These are phyloP conservation scores for Curvularia spicifera DNA, from an alignment of 2,329 filamentous ascomycete species.

Conservation along the genomic window DNA sequence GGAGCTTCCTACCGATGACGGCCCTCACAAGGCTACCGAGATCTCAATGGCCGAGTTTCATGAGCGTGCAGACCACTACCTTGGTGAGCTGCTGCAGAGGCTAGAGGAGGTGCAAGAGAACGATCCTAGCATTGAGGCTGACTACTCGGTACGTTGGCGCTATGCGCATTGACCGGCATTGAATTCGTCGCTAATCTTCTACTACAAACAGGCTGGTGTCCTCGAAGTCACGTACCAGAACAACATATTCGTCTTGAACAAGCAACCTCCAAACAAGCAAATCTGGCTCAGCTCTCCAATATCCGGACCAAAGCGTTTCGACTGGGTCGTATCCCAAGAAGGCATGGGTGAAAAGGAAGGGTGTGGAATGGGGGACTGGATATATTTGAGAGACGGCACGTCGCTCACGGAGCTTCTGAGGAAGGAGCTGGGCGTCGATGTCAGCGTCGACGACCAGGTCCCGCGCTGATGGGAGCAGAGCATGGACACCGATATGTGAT, in stretches of 20 bases:
- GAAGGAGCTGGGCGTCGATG: slow-evolving; percentile 74
- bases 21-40: slow-evolving; percentile 63
- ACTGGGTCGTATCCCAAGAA: slow-evolving; percentile 80
- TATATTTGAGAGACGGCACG: slow-evolving; percentile 84
- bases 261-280: slow-evolving; percentile 95
- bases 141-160: slow-evolving; percentile 74
- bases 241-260: slow-evolving; percentile 89
- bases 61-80: slow-evolving; percentile 75
- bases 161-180: not conserved
- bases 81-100: slow-evolving; percentile 64
- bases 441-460: slow-evolving; percentile 41
- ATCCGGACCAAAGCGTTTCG: slow-evolving; percentile 91
- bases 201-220: slow-evolving; percentile 74
- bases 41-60: slow-evolving; percentile 77
- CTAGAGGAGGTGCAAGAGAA: slow-evolving; percentile 79
- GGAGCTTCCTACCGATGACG: slow-evolving; percentile 44
- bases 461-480: slow-evolving; percentile 30
- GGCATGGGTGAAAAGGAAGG: slow-evolving; percentile 80
- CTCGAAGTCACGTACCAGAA: slow-evolving; percentile 76
- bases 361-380: slow-evolving; percentile 76
- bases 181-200: slow-evolving; percentile 15
- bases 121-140: slow-evolving; percentile 79
- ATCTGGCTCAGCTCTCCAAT: slow-evolving; percentile 95
- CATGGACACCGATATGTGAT: slow-evolving; percentile 2
- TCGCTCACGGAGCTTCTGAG: slow-evolving; percentile 75